These are phyloP conservation scores for Baorangia bicolor DNA, from an alignment of 768 basidiomycete species.

Conservation along the genomic window DNA sequence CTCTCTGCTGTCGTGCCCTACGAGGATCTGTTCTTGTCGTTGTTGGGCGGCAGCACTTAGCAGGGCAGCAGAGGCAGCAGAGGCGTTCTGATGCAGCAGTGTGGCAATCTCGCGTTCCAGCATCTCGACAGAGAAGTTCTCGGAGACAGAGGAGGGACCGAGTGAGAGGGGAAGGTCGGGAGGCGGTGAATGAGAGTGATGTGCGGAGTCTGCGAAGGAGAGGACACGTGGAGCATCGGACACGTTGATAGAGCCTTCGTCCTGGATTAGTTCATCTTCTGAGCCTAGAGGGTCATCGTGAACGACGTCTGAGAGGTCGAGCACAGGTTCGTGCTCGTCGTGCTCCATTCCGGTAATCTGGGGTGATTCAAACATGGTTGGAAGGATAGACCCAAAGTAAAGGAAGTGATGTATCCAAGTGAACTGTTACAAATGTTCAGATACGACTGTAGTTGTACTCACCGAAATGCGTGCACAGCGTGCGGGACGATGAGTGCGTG, in stretches of 20 bases:
- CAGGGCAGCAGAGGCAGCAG: slow-evolving; percentile 63
- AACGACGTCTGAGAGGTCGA: slow-evolving; percentile 81
- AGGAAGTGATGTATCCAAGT: background rate
- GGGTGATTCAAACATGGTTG: background rate
- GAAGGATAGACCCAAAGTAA: background rate
- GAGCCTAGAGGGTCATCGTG: slow-evolving; percentile 74
- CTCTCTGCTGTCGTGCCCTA: slow-evolving; percentile 37
- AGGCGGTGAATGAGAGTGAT: slow-evolving; percentile 17
- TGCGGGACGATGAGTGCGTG: slow-evolving; percentile 22
- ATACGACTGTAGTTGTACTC: slow-evolving; percentile 1
- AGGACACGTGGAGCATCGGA: slow-evolving; percentile 32
- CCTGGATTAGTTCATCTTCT: slow-evolving; percentile 41
- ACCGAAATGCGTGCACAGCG: slow-evolving; percentile 19
- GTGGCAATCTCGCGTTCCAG: slow-evolving; percentile 77
- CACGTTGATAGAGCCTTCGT: slow-evolving; percentile 29
- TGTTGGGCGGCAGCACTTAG: slow-evolving; percentile 69
- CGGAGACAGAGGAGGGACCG: slow-evolving; percentile 40
- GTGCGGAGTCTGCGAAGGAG: slow-evolving; percentile 23
- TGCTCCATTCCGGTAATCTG: slow-evolving; percentile 39
- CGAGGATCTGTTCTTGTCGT: slow-evolving; percentile 45
- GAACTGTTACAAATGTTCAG: background rate
- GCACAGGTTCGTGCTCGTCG: slow-evolving; percentile 60
- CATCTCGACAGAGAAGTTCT: slow-evolving; percentile 65
- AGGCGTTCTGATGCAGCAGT: slow-evolving; percentile 72
- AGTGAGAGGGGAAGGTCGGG: slow-evolving; percentile 36